Evolutionary conservation across 768 basidiomycete genomes (phyloP).

Genomic region (Russula ochroleuca): DNA sequence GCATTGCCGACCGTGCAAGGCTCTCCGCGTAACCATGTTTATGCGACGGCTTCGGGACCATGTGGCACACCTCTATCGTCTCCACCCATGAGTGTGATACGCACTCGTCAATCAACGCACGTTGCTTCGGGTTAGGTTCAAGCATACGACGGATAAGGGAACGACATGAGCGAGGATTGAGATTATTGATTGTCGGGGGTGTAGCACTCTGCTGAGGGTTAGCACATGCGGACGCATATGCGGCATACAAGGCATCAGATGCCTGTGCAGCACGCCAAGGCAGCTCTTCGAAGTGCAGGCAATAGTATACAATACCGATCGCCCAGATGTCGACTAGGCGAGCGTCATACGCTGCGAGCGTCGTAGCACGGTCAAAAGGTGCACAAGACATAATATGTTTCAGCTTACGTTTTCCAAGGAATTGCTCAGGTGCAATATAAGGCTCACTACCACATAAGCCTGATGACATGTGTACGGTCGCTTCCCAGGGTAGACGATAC

Average conservation of each 20-base stretch:
- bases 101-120: constrained; percentile 76
- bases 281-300: constrained; percentile 95
- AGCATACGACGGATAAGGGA: constrained; percentile 87
- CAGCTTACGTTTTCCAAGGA: constrained; percentile 89
- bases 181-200: constrained; percentile 77
- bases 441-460: constrained; percentile 97
- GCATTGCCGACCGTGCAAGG: constrained; percentile 14
- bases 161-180: constrained; percentile 82
- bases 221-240: constrained; percentile 61
- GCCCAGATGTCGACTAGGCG: constrained; percentile 98
- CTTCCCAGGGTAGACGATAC: constrained; percentile 96
- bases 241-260: constrained; percentile 72
- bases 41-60: constrained; percentile 58
- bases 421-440: constrained; percentile 98
- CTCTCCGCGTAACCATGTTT: constrained; percentile 49
- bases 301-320: constrained; percentile 95
- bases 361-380: constrained; percentile 37
- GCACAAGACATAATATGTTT: constrained; percentile 34
- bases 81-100: constrained; percentile 75
- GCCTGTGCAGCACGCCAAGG: constrained; percentile 95
- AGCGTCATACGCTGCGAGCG: constrained; percentile 82
- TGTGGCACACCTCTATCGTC: constrained; percentile 78
- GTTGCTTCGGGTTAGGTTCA: constrained; percentile 82
- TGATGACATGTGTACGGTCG: constrained; percentile 94
- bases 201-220: constrained; percentile 42